A percentile compares a stretch with the other conserved stretches of the same genome.
Evolutionary conservation across 495 filamentous ascomycete species (phyloP).

Genomic region (Oleoguttula mirabilis): DNA sequence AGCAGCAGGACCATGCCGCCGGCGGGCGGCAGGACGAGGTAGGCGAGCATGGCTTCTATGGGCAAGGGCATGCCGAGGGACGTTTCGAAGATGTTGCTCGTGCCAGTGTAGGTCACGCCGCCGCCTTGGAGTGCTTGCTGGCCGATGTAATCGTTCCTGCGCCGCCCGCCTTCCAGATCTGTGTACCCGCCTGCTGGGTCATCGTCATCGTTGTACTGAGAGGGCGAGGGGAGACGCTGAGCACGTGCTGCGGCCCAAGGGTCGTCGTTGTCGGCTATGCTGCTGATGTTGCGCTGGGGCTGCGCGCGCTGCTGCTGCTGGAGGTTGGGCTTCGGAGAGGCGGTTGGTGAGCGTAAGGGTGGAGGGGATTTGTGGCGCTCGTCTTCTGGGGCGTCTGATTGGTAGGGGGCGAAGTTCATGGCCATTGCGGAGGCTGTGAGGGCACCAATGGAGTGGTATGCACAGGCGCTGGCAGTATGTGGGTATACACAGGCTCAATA

Average conservation of each 20-base stretch:
- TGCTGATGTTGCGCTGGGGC: conserved; percentile 27
- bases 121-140: conserved; percentile 23
- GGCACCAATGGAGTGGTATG: no score
- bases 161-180: conserved; percentile 14
- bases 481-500: no score
- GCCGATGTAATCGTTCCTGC: conserved; percentile 22
- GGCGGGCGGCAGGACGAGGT: conserved; percentile 73
- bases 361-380: conserved; percentile 56
- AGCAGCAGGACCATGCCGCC: conserved; percentile 76
- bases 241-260: conserved; percentile 17
- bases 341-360: conserved; percentile 40
- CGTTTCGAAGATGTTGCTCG: conserved; percentile 53
- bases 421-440: no score
- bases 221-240: conserved; percentile 19
- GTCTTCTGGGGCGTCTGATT: conserved; percentile 71
- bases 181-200: conserved; percentile 11
- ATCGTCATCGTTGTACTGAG: conserved; percentile 19
- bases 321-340: conserved; percentile 40
- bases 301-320: conserved; percentile 7
- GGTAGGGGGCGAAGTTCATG: conserved; percentile 96
- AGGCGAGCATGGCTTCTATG: conserved; percentile 84
- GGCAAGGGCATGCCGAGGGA: conserved; percentile 55
- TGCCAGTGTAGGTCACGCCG: conserved; percentile 21
- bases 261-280: conserved; percentile 8
- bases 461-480: no score